Conservation (phyloP, 192 early-diverging fungal species). For the Linnemannia exigua region DNA sequence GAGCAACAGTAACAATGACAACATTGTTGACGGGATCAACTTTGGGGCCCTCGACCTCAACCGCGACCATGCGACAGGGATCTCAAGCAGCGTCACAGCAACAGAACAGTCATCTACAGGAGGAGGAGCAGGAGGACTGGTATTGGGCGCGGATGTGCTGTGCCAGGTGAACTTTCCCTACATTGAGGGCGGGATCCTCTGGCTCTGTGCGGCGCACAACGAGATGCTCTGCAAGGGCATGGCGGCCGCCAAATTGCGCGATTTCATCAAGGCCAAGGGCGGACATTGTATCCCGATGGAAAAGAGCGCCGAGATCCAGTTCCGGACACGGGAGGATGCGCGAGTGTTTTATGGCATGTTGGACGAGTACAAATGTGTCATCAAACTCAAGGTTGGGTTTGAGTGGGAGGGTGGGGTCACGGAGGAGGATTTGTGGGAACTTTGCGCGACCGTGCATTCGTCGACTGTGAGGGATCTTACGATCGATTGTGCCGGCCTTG, state of each 20-base stretch:
- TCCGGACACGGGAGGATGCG: constrained; percentile 14
- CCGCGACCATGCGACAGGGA: neutral
- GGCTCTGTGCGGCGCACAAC: constrained; percentile 33
- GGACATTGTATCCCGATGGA: constrained; percentile 30
- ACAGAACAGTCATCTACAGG: neutral
- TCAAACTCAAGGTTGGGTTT: constrained; percentile 22
- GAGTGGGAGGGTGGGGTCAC: constrained; percentile 21
- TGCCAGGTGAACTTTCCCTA: neutral
- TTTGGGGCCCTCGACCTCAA: neutral
- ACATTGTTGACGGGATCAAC: neutral
- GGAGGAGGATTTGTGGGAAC: constrained; percentile 37
- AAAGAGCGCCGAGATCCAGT: constrained; percentile 20
- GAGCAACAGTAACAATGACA: neutral
- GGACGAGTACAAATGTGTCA: constrained; percentile 13
- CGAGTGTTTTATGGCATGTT: constrained; percentile 26
- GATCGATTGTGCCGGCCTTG: constrained; percentile 11
- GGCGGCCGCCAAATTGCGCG: neutral
- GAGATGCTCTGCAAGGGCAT: constrained; percentile 14
- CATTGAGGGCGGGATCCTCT: neutral
- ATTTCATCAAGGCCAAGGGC: constrained; percentile 14
- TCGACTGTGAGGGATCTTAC: constrained; percentile 21
- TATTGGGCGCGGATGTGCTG: neutral
- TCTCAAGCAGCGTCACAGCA: neutral
- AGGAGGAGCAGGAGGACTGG: neutral
- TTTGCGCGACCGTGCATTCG: constrained; percentile 20